Evolutionary conservation across 176 grass and related monocot genomes (phyloP).

Genomic region (Cocos nucifera): DNA sequence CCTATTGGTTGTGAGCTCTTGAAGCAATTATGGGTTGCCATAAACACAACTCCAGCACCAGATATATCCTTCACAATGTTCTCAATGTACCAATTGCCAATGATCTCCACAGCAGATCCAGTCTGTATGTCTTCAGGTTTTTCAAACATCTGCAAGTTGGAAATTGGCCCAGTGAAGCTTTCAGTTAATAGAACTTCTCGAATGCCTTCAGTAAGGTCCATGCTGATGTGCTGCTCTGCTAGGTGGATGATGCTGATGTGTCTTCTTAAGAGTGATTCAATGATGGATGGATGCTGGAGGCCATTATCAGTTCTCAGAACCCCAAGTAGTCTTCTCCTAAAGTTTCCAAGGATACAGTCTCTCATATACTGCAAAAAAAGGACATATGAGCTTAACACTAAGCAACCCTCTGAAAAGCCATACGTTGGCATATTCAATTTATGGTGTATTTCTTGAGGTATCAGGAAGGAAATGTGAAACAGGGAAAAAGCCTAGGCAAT

Average conservation of each 20-base stretch:
- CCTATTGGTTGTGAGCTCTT: slow-evolving; percentile 64
- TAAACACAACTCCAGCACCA: slow-evolving; percentile 49
- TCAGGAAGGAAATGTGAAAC: no score
- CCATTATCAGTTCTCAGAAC: slow-evolving; percentile 77
- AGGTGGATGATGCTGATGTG: slow-evolving; percentile 90
- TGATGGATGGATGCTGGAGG: slow-evolving; percentile 81
- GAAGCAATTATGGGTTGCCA: slow-evolving; percentile 55
- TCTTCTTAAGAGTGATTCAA: slow-evolving; percentile 82
- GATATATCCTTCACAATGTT: slow-evolving; percentile 82
- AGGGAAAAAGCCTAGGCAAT: no score
- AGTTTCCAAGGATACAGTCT: slow-evolving; percentile 93
- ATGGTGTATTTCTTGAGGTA: no score
- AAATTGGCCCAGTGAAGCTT: slow-evolving; percentile 71
- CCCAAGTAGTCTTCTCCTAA: slow-evolving; percentile 82
- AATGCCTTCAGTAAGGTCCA: slow-evolving; percentile 97
- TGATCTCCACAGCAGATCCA: slow-evolving; percentile 70
- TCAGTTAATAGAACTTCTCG: slow-evolving; percentile 77
- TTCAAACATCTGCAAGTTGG: slow-evolving; percentile 73
- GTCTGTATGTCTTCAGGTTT: slow-evolving; percentile 48
- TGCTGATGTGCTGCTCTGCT: slow-evolving; percentile 95
- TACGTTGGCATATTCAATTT: no score
- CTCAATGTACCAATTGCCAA: slow-evolving; percentile 89
- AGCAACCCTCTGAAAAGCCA: no score
- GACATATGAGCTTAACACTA: not conserved
- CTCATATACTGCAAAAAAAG: slow-evolving; percentile 86